phyloP scores from a whole-genome alignment of 352 stramenopile species.

The Globisporangium spinosum region DNA sequence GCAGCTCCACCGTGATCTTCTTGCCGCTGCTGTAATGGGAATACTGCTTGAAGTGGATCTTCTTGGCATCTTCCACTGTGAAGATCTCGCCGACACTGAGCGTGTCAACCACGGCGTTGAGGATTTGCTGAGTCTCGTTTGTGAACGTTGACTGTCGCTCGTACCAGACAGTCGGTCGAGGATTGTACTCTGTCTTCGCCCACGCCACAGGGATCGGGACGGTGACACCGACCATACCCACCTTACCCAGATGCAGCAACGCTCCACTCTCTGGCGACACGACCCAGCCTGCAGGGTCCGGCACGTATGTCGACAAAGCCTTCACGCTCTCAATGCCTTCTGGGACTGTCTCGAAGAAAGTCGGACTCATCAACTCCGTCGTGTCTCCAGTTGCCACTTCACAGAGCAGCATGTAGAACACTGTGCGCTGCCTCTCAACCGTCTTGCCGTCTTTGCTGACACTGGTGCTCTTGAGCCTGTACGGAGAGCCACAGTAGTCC shows the following conservation, averaged over 20 bases:
- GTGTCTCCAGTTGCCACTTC: conserved; percentile 58
- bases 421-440: conserved; percentile 37
- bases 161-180: conserved; percentile 32
- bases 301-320: conserved; percentile 43
- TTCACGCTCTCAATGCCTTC: conserved; percentile 62
- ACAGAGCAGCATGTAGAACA: conserved; percentile 73
- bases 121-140: conserved; percentile 30
- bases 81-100: conserved; percentile 38
- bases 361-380: conserved; percentile 30
- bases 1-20: conserved; percentile 45
- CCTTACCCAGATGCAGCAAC: conserved; percentile 42
- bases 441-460: conserved; percentile 32
- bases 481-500: conserved; percentile 61
- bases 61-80: conserved; percentile 34
- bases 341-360: conserved; percentile 30
- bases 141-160: conserved; percentile 33
- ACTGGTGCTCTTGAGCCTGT: conserved; percentile 35
- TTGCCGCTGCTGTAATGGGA: conserved; percentile 21
- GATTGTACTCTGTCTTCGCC: conserved; percentile 44
- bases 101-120: conserved; percentile 40
- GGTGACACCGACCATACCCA: conserved; percentile 40
- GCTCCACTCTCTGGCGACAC: conserved; percentile 57
- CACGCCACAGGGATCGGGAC: conserved; percentile 43
- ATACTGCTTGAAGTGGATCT: conserved; percentile 27
- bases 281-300: conserved; percentile 41